Percentiles rank a stretch among this genome's conserved stretches.
Conservation (phyloP, 2,329 filamentous ascomycete species). For the Knufia fluminis region DNA sequence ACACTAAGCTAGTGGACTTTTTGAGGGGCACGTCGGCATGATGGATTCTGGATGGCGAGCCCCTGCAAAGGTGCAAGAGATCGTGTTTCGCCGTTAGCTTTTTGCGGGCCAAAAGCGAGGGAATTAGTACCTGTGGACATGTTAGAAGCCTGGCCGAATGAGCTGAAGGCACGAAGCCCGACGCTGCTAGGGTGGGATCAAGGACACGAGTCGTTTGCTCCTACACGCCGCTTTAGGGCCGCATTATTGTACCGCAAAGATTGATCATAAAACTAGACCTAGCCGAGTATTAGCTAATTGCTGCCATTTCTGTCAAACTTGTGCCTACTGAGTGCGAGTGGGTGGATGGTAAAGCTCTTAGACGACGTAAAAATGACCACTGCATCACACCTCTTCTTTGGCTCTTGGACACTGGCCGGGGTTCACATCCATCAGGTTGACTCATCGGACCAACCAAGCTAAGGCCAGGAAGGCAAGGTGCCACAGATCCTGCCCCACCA, state of each 20-base stretch:
- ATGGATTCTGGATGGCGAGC: not conserved
- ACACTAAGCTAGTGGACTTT: conserved; percentile 11
- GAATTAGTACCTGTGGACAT: not conserved
- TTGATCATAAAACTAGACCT: not conserved
- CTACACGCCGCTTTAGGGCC: not conserved
- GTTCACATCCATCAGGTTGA: not conserved
- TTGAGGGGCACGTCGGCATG: not conserved
- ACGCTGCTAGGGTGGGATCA: not conserved
- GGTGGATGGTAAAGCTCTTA: too few relatives aligned
- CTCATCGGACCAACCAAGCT: not conserved
- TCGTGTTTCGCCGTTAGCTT: conserved; percentile 2
- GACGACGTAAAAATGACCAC: too few relatives aligned
- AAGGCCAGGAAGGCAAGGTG: not conserved
- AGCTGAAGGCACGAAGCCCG: not conserved
- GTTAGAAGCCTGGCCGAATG: not conserved
- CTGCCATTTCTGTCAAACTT: not conserved
- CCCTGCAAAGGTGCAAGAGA: conserved; percentile 1
- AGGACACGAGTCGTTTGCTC: not conserved
- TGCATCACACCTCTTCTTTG: too few relatives aligned
- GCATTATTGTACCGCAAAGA: too few relatives aligned
- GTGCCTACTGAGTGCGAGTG: not conserved
- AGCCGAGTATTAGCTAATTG: not conserved
- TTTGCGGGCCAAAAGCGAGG: not conserved
- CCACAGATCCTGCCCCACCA: not conserved
- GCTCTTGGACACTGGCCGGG: not conserved